Evolutionary conservation across 169 alveolate species (phyloP), one percentile per base, ranked within the genome.

Genomic region (Babesia microti): DNA sequence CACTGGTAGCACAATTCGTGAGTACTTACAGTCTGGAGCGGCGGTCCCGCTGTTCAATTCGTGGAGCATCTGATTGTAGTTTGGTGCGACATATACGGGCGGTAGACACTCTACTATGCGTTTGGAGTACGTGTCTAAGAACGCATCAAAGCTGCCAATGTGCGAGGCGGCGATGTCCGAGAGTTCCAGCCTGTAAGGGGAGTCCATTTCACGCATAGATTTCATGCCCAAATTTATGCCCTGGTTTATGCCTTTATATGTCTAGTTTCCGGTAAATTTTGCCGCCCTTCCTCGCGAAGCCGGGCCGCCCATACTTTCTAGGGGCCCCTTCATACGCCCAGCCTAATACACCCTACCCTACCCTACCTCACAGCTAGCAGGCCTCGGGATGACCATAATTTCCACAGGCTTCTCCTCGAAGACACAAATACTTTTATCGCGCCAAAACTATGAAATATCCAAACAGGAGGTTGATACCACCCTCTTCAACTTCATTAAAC

Each of bases 361-460:
- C n/a, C n/a, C n/a, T n/a, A n/a, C n/a, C n/a, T n/a, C n/a, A n/a
- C n/a, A n/a, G n/a, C n/a, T n/a, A n/a, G n/a, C n/a, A 26, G 18
- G 29, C 32, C 11, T 36, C 12, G 39, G 55, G 42, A 65, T 65
- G 76, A 22, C 40, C 11, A 65, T 65, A 11, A 32, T 54, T 22
- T 41, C 70, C 46, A 65, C 76, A 0, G 76, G 76, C 3, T 15
- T 65, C 22, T 68, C 76, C 50, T 65, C 76, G 19, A 59, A 65
- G 21, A 56, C 37, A 63, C 43, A 65, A 56, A 57, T 65, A 3
- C 52, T 65, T 50, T 37, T 65, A 3, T 65, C 76, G 12, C 53
- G 76, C 15, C 76, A 65, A 26, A 61, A 65, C 57, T 36, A 40
- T 39, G 61, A 42, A 15, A 22, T 65, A 41, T 47, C 56, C 17